Base-by-base conservation (phyloP, 2,329 filamentous ascomycete species). In the Allantophomopsis cytisporea region DNA sequence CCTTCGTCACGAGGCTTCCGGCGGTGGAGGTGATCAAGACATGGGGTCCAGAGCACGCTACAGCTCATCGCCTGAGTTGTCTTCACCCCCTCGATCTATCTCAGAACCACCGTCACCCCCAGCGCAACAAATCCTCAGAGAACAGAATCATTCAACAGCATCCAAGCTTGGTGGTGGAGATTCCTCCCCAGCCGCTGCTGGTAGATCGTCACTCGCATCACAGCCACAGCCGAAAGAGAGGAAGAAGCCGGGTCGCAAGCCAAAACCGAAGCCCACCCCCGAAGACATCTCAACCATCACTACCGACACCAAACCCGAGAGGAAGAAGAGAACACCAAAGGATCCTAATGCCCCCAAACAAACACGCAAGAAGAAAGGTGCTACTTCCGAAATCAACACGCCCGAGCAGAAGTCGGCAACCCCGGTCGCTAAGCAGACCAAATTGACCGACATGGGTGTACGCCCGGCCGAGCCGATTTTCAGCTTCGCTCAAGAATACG, bases 171-270 rank as follows among this genome's bases (percentile, higher is more conserved):
- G 37, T 39, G 37, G 15, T 39, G 37, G 23, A 11, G 36, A n/a
- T 17, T 13, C 16, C 12, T 14, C 16, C 16, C 13, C 13, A 13
- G 15, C 35, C 13, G 12, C 35, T 38, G 12, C 5, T 30, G 36
- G 14, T 36, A 36, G 17, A 32, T 32, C 31, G 13, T 36, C 34
- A 3, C 11, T 15, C 17, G n/a, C 13, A 36, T 15, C 34, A 36
- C 34, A 36, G 16, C 34, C 34, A 36, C 28, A 39, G 15, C 28
- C 17, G 16, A 23, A 33, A 7, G 37, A 16, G 14, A 60, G 74
- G 4, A 77, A 77, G 59, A 80, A 80, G 59, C 73, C 75, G 15
- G 75, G 74, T 16, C 69, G 76, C 37, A 80, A 80, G 53, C 73
- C 76, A 51, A 81, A 68, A 52, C 72, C 62, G 43, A 51, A 41